phyloP scores from a whole-genome alignment of 2,329 filamentous ascomycete species.

The Lasiodiplodia hormozganensis region DNA sequence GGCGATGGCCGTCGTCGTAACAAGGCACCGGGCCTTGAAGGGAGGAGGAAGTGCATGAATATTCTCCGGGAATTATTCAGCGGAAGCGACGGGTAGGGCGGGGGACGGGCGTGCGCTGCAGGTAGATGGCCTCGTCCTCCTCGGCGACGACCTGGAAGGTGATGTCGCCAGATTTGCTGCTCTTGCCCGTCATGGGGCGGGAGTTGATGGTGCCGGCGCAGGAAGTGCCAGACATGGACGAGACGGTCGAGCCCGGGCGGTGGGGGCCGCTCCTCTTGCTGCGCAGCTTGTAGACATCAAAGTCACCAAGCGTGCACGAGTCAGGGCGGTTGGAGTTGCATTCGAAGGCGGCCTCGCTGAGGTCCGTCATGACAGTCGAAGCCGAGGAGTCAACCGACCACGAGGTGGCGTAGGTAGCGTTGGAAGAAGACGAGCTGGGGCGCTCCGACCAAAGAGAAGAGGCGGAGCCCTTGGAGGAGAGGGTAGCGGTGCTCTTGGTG shows the following conservation, averaged over 20 bases:
- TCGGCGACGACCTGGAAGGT: constrained; percentile 20
- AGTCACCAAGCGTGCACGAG: constrained; percentile 22
- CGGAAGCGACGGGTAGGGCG: constrained; percentile 12
- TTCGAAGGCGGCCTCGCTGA: neutral
- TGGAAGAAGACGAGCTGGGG: constrained; percentile 16
- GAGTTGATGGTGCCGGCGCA: constrained; percentile 26
- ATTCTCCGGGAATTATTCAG: neutral
- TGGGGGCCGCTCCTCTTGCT: constrained; percentile 2
- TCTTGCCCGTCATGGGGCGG: constrained; percentile 16
- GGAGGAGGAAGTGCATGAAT: neutral
- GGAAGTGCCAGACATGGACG: constrained; percentile 11
- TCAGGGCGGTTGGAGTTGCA: constrained; percentile 22
- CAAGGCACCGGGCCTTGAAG: constrained; percentile 18
- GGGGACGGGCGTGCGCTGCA: constrained; percentile 10
- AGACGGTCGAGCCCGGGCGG: constrained; percentile 15
- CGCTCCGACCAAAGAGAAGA: constrained; percentile 22
- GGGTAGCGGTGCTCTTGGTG: constrained; percentile 1
- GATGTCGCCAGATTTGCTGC: constrained; percentile 22
- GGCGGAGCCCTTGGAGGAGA: constrained; percentile 22
- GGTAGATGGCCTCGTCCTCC: constrained; percentile 21
- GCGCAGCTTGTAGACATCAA: constrained; percentile 16
- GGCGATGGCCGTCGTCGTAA: neutral
- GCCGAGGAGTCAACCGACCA: constrained; percentile 22
- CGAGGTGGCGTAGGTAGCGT: constrained; percentile 19
- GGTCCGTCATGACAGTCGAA: constrained; percentile 18